Percentiles rank a stretch among this genome's conserved stretches.
Conservation (phyloP, 2,329 filamentous ascomycete genomes). For the Paecilomyces formosus region DNA sequence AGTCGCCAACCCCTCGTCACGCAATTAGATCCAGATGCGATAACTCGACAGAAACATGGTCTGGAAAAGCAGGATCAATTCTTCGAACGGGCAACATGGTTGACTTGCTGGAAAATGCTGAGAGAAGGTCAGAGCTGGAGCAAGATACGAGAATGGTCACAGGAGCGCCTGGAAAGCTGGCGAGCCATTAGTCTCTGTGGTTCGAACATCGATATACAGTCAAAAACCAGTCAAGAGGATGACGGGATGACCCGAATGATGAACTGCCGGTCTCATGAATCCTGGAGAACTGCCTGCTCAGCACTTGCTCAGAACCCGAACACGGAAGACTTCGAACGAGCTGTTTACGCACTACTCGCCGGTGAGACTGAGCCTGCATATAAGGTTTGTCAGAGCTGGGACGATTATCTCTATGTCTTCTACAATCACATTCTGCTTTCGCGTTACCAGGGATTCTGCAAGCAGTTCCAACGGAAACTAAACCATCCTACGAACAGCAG, state of each 20-base stretch:
- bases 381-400: constrained; percentile 69
- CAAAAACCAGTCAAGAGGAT: constrained; percentile 21
- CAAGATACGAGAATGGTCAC: constrained; percentile 77
- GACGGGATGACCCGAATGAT: constrained; percentile 34
- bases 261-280: constrained; percentile 31
- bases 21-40: constrained; percentile 85
- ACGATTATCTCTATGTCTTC: constrained; percentile 78
- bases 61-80: constrained; percentile 78
- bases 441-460: constrained; percentile 65
- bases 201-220: constrained; percentile 24
- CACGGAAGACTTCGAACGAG: constrained; percentile 71
- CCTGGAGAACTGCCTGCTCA: constrained; percentile 31
- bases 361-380: constrained; percentile 75
- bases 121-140: constrained; percentile 69
- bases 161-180: constrained; percentile 81
- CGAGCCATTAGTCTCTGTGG: constrained; percentile 75
- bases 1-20: constrained; percentile 64
- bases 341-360: constrained; percentile 83
- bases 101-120: constrained; percentile 88
- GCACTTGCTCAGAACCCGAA: constrained; percentile 54
- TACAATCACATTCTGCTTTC: constrained; percentile 79
- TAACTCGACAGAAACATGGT: constrained; percentile 67
- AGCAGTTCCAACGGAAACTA: constrained; percentile 35
- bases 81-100: constrained; percentile 86
- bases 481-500: constrained; percentile 49